Conservation (phyloP, 2,329 filamentous ascomycete species). For the Penicillium sp. region DNA sequence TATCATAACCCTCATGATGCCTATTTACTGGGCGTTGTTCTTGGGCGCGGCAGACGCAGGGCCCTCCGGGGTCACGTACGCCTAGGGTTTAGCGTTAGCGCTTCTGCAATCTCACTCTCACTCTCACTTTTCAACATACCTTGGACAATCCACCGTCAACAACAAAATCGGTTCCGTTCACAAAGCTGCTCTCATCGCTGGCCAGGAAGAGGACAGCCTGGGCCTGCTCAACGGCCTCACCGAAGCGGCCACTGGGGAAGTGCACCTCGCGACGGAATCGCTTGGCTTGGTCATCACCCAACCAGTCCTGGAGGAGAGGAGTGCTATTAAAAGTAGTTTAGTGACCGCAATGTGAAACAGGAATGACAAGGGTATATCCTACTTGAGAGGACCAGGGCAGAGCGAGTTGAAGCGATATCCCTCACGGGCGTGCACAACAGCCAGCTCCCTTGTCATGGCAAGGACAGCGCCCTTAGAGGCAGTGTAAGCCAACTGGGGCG, state of each 20-base stretch:
- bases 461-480: constrained; percentile 91
- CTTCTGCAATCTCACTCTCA: neutral
- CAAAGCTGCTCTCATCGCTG: constrained; percentile 18
- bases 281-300: constrained; percentile 83
- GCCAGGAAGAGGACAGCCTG: constrained; percentile 67
- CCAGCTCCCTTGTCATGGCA: constrained; percentile 84
- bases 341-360: neutral
- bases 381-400: constrained; percentile 87
- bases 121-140: constrained; percentile 6
- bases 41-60: constrained; percentile 55
- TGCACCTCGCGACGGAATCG: constrained; percentile 81
- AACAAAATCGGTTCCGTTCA: constrained; percentile 84
- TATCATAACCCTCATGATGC: neutral
- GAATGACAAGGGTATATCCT: constrained; percentile 13
- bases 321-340: constrained; percentile 53
- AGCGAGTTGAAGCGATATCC: constrained; percentile 87
- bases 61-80: constrained; percentile 70
- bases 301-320: constrained; percentile 87
- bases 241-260: constrained; percentile 84
- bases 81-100: constrained; percentile 40
- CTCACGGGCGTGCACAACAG: constrained; percentile 88
- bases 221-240: constrained; percentile 91
- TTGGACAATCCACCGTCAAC: constrained; percentile 94
- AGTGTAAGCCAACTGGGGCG: constrained; percentile 88
- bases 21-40: constrained; percentile 42